A percentile compares a stretch with the other conserved stretches of the same genome.
Evolutionary conservation across 495 filamentous ascomycete genomes (phyloP).

Genomic region (Hypoxylon subgilvum): DNA sequence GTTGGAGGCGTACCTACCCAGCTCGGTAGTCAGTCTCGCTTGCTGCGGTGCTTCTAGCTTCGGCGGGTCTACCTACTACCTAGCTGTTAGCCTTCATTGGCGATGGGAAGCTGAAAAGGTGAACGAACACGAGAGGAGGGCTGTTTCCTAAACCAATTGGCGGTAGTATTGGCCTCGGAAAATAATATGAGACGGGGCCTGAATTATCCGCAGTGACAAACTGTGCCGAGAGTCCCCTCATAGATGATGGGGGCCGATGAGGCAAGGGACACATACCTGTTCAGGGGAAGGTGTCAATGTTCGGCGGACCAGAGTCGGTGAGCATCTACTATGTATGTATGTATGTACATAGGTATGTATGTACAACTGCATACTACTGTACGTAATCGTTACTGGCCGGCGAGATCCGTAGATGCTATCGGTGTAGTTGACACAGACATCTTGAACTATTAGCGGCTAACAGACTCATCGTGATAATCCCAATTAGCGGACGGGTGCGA

Average conservation of each 20-base stretch:
- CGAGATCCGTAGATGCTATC: neutral
- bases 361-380: slow-evolving; percentile 8
- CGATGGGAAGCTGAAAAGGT: slow-evolving; percentile 3
- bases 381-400: slow-evolving; percentile 9
- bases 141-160: neutral
- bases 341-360: neutral
- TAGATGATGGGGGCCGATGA: neutral
- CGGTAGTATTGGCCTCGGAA: too few relatives aligned
- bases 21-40: neutral
- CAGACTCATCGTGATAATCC: slow-evolving; percentile 4
- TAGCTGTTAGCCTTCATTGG: neutral
- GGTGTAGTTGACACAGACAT: neutral
- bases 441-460: slow-evolving; percentile 10
- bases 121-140: neutral
- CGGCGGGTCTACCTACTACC: neutral
- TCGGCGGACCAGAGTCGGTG: neutral
- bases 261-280: slow-evolving; percentile 11
- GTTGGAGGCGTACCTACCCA: too few relatives aligned
- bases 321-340: neutral
- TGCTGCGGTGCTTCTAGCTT: slow-evolving; percentile 1
- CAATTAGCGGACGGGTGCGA: neutral
- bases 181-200: too few relatives aligned
- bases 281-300: neutral
- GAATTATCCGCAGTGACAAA: neutral
- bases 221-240: neutral